Base-by-base conservation (phyloP, 345 rosid genomes). In the Pelargonium nanum region DNA sequence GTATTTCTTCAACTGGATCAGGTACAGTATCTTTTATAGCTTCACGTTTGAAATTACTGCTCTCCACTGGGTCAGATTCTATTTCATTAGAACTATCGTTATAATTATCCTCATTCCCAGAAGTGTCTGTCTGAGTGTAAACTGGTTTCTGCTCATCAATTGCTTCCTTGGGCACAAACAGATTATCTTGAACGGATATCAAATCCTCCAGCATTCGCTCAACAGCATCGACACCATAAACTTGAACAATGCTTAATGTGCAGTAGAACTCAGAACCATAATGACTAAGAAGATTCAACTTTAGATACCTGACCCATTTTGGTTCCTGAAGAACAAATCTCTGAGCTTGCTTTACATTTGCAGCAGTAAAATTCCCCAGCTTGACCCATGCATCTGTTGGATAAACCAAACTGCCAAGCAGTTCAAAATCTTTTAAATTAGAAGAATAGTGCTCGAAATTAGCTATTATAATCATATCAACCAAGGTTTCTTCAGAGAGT, bases 371-470 rank as follows among this genome's bases (percentile, higher is more conserved):
- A 70, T 80, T 90, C 56, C 97, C 96, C 71, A 93, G 83, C 59
- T 77, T 81, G 65, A 80, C 70, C 99, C 97, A 93, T 2, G 67
- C 55, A 55, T 84, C 87, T n/a, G 96, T 86, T 0, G 99, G 99
- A 77, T 84, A 93, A 60, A 81, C 85, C 73, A 88, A 71, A 73
- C 95, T 87, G 20, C 97, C 99, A 44, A 75, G 86, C 65, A 93
- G 74, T 76, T 84, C 95, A 78, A 90, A 88, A 61, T 84, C 85
- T 71, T 83, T 94, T 23, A 88, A 64, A 69, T 88, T 90, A 32
- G 97, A 88, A 54, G 99, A 90, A 66, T 94, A 77, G 60, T 94
- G 99, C 81, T 94, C 97, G 26, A 94, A 86, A 63, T 90, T 90
- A 12, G 95, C 99, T 22, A 94, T 78, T 76, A 72, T 81, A 32